Evolutionary conservation across 768 basidiomycete species (phyloP), one percentile per base, ranked within the genome.

Genomic region (Mycena crocata): DNA sequence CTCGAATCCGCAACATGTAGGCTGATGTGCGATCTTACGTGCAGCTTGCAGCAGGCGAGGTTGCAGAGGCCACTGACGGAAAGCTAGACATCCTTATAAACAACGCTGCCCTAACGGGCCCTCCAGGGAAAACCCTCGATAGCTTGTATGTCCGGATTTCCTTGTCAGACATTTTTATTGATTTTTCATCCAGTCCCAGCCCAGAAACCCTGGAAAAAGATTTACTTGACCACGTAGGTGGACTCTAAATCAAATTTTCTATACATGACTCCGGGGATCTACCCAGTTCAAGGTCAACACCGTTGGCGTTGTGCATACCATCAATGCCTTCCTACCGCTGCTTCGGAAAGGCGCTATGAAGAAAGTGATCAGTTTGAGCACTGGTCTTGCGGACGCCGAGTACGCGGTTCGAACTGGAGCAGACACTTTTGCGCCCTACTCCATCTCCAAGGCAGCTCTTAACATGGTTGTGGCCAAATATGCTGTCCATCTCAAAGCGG

Each of bases 391-490:
- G 12, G 79, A 79, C 66, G 50, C 64, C 2, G 78, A 77, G 2
- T 30, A 76, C 30, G 73, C 71, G 10, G 44, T 78, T 12, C 19
- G 10, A 7, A 6, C 64, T n/a, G 74, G 64, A 19, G 56, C 66
- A 34, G 23, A 35, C 26, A 42, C 10, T 21, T 13, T 34, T 28
- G 64, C 66, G 4, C 62, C 79, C 14, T 84, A 83, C 71, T 60
- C 71, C 23, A 73, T 80, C 24, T 75, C 80, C 62, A 83, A 84
- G 72, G 76, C 78, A 2, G 83, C 78, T 8, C 45, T 79, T 7
- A 79, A 82, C 60, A 75, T 81, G 73, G 79, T 73, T 28, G 71
- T 76, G 19, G 78, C 75, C 19, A 81, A 82, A 62, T 83, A 80
- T 63, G 79, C 82, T 4, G 69, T 67, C 14, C 49, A 70, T 40